Evolutionary conservation across 2,329 filamentous ascomycete species (phyloP), one percentile per base, ranked within the genome.

Genomic region (Mariannaea sp.): DNA sequence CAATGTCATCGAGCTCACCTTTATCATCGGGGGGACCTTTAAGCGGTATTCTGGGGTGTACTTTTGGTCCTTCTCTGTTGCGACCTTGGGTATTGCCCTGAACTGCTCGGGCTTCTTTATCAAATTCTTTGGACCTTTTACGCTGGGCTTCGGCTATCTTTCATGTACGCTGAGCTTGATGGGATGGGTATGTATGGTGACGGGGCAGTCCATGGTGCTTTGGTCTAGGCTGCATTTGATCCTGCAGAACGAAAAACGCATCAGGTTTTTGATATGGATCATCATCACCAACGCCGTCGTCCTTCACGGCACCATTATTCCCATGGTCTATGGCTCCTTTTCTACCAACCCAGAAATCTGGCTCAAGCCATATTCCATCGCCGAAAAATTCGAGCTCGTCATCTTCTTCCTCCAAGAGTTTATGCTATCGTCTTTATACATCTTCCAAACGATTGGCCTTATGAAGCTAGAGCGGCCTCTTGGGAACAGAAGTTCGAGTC

Each of bases 161-260:
- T 52, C 62, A n/a, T 60, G 60, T 6, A 70, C 66, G 1, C 50
- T 69, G 7, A 67, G 69, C 6, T 53, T 68, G n/a, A 53, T 67
- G 14, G 68, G 68, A 3, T 72, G 70, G 68, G 65, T 61, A 14
- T 56, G 63, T 1, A 84, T 86, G 80, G 76, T 86, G 0, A 84
- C 82, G 0, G 84, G 83, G 0, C 82, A 86, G 64, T 79, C 80
- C 0, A 62, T 86, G 14, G 83, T 87, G 2, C 71, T 87, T 1
- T 87, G 83, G 69, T 86, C 82, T 1, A 77, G 84, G 1, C 73
- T 87, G 1, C 82, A 86, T 61, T 74, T 87, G 2, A 76, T 87
- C 13, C 72, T 83, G 13, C 76, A 76, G 12, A 79, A 82, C 71
- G 57, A 76, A 19, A 68, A 69, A 3, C 67, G 78, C 2, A 71